A percentile compares a stretch with the other conserved stretches of the same genome.
Conservation (phyloP, 345 rosid genomes). For the Boechera stricta region DNA sequence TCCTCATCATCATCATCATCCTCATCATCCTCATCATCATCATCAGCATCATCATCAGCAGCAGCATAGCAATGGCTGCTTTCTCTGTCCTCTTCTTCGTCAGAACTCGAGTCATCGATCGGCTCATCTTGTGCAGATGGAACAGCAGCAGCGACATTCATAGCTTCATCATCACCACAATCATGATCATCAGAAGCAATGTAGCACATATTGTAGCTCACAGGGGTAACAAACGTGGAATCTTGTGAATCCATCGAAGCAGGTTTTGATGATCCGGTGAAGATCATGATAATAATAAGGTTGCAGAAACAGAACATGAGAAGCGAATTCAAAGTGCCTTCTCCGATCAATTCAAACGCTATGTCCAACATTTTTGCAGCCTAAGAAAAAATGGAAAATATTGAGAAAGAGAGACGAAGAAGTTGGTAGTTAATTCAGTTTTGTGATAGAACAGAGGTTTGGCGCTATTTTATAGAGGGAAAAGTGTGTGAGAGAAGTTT, state of each 20-base stretch:
- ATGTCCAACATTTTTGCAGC: slow-evolving; percentile 37
- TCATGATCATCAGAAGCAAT: slow-evolving; percentile 21
- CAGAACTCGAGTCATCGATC: slow-evolving; percentile 11
- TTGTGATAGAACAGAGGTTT: slow-evolving; percentile 24
- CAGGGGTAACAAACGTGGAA: background rate
- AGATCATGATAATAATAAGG: slow-evolving; percentile 39
- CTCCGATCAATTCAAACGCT: slow-evolving; percentile 38
- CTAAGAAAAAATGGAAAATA: background rate
- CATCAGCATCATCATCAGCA: background rate
- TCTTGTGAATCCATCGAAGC: slow-evolving; percentile 18
- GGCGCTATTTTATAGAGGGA: background rate
- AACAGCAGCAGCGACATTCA: background rate
- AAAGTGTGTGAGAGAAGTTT: slow-evolving; percentile 36
- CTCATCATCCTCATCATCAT: background rate
- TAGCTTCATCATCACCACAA: slow-evolving; percentile 11
- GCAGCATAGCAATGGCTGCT: background rate
- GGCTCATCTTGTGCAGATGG: slow-evolving; percentile 25
- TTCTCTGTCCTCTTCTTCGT: slow-evolving; percentile 25
- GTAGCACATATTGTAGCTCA: background rate
- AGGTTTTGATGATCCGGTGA: slow-evolving; percentile 38
- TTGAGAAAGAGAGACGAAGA: background rate
- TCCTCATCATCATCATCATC: background rate
- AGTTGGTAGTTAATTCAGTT: slow-evolving; percentile 28
- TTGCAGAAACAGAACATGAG: slow-evolving; percentile 48
- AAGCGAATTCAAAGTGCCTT: slow-evolving; percentile 43